Evolutionary conservation across 495 filamentous ascomycete genomes (phyloP).

Genomic region (Paragyromitra xinjiangensis): DNA sequence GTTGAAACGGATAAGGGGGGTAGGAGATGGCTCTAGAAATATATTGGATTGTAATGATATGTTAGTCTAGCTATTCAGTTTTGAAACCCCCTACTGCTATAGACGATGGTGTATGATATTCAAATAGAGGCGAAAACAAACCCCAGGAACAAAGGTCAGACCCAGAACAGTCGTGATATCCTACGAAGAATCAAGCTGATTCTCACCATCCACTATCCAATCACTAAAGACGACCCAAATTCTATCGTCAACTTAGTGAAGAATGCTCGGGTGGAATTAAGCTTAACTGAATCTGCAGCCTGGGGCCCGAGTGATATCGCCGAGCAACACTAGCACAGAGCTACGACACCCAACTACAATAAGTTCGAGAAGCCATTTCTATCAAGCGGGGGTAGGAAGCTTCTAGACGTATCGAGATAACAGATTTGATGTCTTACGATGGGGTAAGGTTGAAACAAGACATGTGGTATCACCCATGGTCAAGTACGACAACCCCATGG

Average conservation of each 20-base stretch:
- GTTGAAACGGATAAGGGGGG: background rate
- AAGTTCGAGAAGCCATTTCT: no score
- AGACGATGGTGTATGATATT: background rate
- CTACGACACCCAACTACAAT: background rate
- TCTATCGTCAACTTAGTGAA: background rate
- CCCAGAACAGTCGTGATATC: background rate
- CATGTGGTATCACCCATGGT: background rate
- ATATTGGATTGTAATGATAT: background rate
- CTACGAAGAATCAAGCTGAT: background rate
- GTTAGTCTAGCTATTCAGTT: background rate
- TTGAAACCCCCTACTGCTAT: background rate
- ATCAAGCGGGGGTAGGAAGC: no score
- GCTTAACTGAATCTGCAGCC: constrained; percentile 4
- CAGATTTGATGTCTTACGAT: background rate
- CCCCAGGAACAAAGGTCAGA: background rate
- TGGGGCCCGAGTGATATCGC: background rate
- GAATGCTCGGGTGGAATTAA: background rate
- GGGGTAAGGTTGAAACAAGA: background rate
- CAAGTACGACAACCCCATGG: background rate
- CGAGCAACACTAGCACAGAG: background rate
- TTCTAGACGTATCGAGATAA: background rate
- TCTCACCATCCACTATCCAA: background rate
- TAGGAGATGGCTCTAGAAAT: background rate
- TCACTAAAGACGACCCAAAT: background rate
- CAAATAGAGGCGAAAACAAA: background rate